Conservation (phyloP, 108 stramenopile genomes). For the Discostella pseudostelligera region DNA sequence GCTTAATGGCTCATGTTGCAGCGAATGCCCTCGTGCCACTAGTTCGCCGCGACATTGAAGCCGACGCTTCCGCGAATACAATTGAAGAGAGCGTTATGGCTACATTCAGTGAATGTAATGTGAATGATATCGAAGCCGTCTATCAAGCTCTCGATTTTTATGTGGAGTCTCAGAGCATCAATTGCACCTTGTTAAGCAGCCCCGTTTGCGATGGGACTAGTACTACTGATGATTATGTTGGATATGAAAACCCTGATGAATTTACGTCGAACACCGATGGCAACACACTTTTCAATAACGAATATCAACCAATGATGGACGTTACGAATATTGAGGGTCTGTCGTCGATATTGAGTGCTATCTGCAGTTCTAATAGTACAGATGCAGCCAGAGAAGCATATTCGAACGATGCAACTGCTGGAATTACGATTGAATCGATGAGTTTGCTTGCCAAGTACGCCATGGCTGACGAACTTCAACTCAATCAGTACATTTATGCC, state of each 20-base stretch:
- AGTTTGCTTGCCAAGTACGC: slow-evolving; percentile 38
- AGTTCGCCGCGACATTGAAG: slow-evolving; percentile 14
- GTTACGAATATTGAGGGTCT: slow-evolving; percentile 8
- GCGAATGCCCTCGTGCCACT: slow-evolving; percentile 34
- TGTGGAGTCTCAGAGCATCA: slow-evolving; percentile 21
- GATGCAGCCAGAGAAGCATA: slow-evolving; percentile 13
- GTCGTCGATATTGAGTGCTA: slow-evolving; percentile 11
- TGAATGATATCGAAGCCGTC: slow-evolving; percentile 17
- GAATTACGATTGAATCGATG: slow-evolving; percentile 32
- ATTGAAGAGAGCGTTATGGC: slow-evolving; percentile 22
- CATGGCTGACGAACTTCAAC: slow-evolving; percentile 70
- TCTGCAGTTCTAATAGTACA: slow-evolving; percentile 23
- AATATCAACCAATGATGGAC: slow-evolving; percentile 30
- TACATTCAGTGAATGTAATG: not conserved
- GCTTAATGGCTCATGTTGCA: slow-evolving; percentile 22
- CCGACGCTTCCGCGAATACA: slow-evolving; percentile 14
- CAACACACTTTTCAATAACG: slow-evolving; percentile 26
- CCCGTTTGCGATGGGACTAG: slow-evolving; percentile 27
- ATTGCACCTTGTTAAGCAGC: slow-evolving; percentile 37
- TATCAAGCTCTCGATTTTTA: slow-evolving; percentile 24
- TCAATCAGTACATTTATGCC: slow-evolving; percentile 65
- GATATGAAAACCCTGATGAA: slow-evolving; percentile 6
- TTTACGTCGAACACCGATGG: slow-evolving; percentile 16
- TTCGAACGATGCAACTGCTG: slow-evolving; percentile 14
- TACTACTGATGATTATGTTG: slow-evolving; percentile 6